Evolutionary conservation across 1,284 basidiomycete species (phyloP).

Genomic region (Sanghuangporus sanghuang): DNA sequence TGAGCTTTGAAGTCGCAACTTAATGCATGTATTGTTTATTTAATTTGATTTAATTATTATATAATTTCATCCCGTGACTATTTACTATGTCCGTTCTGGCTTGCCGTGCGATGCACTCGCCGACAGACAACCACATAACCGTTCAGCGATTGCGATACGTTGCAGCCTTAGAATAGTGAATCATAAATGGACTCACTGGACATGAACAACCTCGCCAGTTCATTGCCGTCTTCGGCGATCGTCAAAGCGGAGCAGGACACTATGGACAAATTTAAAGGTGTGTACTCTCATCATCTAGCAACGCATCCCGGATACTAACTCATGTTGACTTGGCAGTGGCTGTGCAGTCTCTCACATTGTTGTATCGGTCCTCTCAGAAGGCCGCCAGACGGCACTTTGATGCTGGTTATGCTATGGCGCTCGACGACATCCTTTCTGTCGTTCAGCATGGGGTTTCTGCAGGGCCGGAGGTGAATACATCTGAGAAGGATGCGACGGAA

Average conservation of each 20-base stretch:
- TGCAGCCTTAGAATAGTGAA: background rate
- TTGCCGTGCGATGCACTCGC: no score
- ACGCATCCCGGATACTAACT: background rate
- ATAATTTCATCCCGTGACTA: no score
- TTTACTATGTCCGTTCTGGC: no score
- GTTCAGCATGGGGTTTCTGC: conserved; percentile 74
- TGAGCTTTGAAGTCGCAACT: no score
- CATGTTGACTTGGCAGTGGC: conserved; percentile 44
- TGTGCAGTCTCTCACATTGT: conserved; percentile 74
- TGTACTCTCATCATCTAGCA: conserved; percentile 10
- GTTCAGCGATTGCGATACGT: background rate
- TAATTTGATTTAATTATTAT: no score
- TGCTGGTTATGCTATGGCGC: conserved; percentile 69
- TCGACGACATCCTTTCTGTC: conserved; percentile 71
- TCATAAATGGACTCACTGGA: conserved; percentile 61
- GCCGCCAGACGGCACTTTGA: conserved; percentile 74
- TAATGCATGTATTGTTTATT: no score
- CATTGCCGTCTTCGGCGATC: conserved; percentile 50
- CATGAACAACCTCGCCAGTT: conserved; percentile 68
- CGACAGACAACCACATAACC: no score
- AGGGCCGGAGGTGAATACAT: conserved; percentile 36
- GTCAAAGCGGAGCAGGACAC: conserved; percentile 68
- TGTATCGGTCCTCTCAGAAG: conserved; percentile 69
- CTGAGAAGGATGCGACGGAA: conserved; percentile 30
- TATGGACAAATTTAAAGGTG: conserved; percentile 76